phyloP scores from a whole-genome alignment of 768 basidiomycete species.

The Gautieria morchelliformis region DNA sequence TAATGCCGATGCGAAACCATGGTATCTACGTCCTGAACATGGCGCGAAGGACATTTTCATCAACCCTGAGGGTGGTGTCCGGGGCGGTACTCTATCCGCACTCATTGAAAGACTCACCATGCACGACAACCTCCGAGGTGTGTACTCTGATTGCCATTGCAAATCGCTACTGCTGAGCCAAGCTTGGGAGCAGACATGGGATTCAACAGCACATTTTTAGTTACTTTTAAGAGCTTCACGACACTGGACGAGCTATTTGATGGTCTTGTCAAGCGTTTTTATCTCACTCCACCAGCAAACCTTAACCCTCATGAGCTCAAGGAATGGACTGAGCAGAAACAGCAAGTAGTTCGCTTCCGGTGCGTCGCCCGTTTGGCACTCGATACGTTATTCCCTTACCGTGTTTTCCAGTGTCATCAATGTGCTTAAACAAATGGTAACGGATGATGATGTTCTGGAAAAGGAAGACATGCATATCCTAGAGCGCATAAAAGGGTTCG shows the following conservation, averaged over 20 bases:
- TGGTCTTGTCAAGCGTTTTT: slow-evolving; percentile 70
- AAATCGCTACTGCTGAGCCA: slow-evolving; percentile 5
- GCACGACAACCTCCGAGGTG: slow-evolving; percentile 73
- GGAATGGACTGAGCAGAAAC: slow-evolving; percentile 81
- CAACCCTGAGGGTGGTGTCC: slow-evolving; percentile 74
- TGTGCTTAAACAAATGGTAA: slow-evolving; percentile 81
- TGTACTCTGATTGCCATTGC: slow-evolving; percentile 17
- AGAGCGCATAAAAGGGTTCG: slow-evolving; percentile 73
- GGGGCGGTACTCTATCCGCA: slow-evolving; percentile 79
- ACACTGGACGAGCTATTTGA: slow-evolving; percentile 75
- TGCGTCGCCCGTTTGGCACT: slow-evolving; percentile 27
- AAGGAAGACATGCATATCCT: slow-evolving; percentile 80
- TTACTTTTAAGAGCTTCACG: slow-evolving; percentile 95
- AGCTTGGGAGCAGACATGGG: slow-evolving; percentile 46
- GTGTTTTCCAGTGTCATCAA: slow-evolving; percentile 66
- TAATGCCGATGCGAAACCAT: slow-evolving; percentile 45
- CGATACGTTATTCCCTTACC: background rate
- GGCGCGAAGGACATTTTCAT: slow-evolving; percentile 72
- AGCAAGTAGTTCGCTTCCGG: slow-evolving; percentile 81
- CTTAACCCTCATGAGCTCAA: slow-evolving; percentile 51
- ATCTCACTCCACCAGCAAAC: slow-evolving; percentile 62
- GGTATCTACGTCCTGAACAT: slow-evolving; percentile 82
- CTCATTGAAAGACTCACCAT: slow-evolving; percentile 85
- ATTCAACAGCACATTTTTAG: slow-evolving; percentile 83
- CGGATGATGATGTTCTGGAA: slow-evolving; percentile 74